phyloP scores from a whole-genome alignment of 805 yeast species.

The Cyberlindnera mississippiensis region DNA sequence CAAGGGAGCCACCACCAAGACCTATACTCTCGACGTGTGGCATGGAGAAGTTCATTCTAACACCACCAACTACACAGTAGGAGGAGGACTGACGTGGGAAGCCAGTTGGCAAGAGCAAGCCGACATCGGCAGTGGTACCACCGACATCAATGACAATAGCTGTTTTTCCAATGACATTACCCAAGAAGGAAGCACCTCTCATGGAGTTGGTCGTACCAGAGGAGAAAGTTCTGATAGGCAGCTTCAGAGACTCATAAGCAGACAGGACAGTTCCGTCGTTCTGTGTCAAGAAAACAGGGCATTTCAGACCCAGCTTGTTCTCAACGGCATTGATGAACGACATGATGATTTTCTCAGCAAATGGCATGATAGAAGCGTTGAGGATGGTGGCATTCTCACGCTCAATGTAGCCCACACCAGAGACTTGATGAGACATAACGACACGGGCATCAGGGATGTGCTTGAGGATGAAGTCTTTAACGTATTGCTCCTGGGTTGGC shows the following conservation, averaged over 20 bases:
- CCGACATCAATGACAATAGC: slow-evolving; percentile 46
- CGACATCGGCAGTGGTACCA: slow-evolving; percentile 51
- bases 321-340: slow-evolving; percentile 37
- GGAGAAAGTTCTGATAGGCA: slow-evolving; percentile 45
- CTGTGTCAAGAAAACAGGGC: slow-evolving; percentile 41
- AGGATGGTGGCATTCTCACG: slow-evolving; percentile 46
- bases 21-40: slow-evolving; percentile 49
- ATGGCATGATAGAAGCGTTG: slow-evolving; percentile 40
- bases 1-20: slow-evolving; percentile 47
- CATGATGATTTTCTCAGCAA: slow-evolving; percentile 39
- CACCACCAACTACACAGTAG: slow-evolving; percentile 43
- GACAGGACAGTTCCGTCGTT: slow-evolving; percentile 46
- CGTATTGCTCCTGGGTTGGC: slow-evolving; percentile 34
- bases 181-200: slow-evolving; percentile 44
- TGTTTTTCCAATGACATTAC: slow-evolving; percentile 27
- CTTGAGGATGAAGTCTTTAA: slow-evolving; percentile 29
- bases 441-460: slow-evolving; percentile 34
- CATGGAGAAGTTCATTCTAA: slow-evolving; percentile 46
- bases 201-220: slow-evolving; percentile 48
- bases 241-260: slow-evolving; percentile 34
- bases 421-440: slow-evolving; percentile 36
- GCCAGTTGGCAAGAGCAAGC: slow-evolving; percentile 40
- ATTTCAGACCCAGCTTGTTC: slow-evolving; percentile 30
- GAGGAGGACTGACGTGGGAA: slow-evolving; percentile 46
- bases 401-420: slow-evolving; percentile 42